phyloP scores from a whole-genome alignment of 139 green algal genomes.

The Picocystis salinarum region DNA sequence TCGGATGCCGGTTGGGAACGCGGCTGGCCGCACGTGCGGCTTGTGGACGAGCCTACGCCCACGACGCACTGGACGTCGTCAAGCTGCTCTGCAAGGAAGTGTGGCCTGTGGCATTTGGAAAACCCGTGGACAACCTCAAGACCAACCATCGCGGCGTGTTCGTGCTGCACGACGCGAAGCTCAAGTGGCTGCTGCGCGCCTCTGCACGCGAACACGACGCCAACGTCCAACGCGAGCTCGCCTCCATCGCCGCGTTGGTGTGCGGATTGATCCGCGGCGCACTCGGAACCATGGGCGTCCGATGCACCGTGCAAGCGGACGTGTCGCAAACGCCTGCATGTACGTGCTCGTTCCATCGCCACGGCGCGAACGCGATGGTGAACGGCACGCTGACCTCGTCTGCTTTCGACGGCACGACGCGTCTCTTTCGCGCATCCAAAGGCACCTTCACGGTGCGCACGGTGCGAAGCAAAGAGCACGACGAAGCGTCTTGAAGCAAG shows the following conservation, averaged over 20 bases:
- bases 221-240: too few species aligned
- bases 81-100: constrained; percentile 23
- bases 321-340: constrained; percentile 13
- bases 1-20: too few species aligned
- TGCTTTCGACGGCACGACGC: too few species aligned
- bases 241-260: constrained; percentile 11
- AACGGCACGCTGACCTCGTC: too few species aligned
- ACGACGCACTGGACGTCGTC: constrained; percentile 3
- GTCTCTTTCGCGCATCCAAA: too few species aligned
- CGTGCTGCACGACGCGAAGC: constrained; percentile 20
- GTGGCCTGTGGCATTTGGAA: constrained; percentile 21
- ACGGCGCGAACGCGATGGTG: background rate
- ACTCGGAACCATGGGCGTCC: constrained; percentile 14
- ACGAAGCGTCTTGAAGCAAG: too few species aligned
- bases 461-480: too few species aligned
- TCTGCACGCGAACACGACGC: too few species aligned
- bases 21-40: too few species aligned
- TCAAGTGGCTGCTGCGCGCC: constrained; percentile 13
- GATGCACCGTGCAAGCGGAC: constrained; percentile 13
- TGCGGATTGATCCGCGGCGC: constrained; percentile 18
- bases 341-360: constrained; percentile 5
- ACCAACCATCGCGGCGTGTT: constrained; percentile 22
- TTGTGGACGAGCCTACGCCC: background rate
- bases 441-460: too few species aligned
- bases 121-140: constrained; percentile 31